Conservation (phyloP, 768 basidiomycete genomes). For the Tricholoma flavovirens region DNA sequence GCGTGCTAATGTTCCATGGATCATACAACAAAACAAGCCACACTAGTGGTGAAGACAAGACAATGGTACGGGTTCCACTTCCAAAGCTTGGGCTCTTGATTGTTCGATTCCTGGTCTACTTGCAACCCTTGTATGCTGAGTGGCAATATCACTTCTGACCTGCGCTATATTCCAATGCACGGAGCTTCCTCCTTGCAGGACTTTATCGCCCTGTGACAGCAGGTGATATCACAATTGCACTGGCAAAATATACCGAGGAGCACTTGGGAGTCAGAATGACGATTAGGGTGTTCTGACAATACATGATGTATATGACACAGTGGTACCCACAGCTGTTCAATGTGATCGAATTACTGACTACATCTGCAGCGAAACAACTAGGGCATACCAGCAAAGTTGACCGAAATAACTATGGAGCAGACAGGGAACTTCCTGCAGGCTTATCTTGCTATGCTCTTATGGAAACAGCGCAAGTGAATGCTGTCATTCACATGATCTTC, state of each 20-base stretch:
- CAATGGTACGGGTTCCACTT: too few relatives aligned
- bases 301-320: not conserved
- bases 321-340: too few relatives aligned
- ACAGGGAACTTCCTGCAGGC: slow-evolving; percentile 6
- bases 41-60: too few relatives aligned
- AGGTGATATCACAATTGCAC: not conserved
- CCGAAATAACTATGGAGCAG: slow-evolving; percentile 10
- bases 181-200: not conserved
- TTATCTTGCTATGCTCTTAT: slow-evolving; percentile 7
- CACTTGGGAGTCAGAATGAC: not conserved
- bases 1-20: not conserved
- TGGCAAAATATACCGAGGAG: not conserved
- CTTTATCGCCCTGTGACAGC: not conserved
- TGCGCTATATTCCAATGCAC: not conserved
- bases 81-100: too few relatives aligned
- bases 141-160: slow-evolving; percentile 2
- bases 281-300: not conserved
- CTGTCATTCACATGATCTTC: slow-evolving; percentile 10
- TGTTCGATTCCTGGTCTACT: too few relatives aligned
- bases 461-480: slow-evolving; percentile 6
- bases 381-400: slow-evolving; percentile 8
- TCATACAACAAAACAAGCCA: not conserved
- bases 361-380: slow-evolving; percentile 5
- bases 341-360: not conserved
- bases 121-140: too few relatives aligned